These are phyloP conservation scores for Sphagnum contortum DNA, from an alignment of 225 moss, liverwort and hornwort genomes.

Conservation along the genomic window DNA sequence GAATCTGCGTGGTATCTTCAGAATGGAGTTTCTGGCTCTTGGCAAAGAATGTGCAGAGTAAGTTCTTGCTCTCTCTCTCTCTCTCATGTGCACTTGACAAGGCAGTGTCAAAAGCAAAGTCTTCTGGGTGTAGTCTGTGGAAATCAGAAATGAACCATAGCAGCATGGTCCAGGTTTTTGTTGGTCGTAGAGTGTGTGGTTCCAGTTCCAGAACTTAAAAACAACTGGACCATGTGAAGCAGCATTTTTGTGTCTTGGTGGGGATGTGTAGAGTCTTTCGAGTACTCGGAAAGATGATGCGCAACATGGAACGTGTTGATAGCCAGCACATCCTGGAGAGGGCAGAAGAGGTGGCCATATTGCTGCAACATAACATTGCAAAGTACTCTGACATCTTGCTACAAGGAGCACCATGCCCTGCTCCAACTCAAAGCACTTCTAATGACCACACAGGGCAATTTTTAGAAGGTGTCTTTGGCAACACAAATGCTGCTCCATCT, in stretches of 20 bases:
- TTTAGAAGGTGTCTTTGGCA: slow-evolving; percentile 12
- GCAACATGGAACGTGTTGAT: slow-evolving; percentile 43
- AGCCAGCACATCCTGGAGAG: slow-evolving; percentile 35
- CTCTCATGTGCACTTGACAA: too few relatives aligned
- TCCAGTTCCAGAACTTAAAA: too few relatives aligned
- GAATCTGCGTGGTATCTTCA: slow-evolving; percentile 38
- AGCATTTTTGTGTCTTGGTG: too few relatives aligned
- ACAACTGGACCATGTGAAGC: too few relatives aligned
- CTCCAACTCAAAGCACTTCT: slow-evolving; percentile 4
- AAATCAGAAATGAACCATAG: too few relatives aligned
- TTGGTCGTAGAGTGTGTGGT: too few relatives aligned
- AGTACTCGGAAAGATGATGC: slow-evolving; percentile 33
- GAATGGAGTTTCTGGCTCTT: slow-evolving; percentile 49
- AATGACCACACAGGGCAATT: slow-evolving; percentile 6
- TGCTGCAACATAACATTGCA: slow-evolving; percentile 76
- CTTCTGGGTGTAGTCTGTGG: too few relatives aligned
- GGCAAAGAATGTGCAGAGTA: slow-evolving; percentile 66
- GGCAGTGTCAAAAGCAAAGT: too few relatives aligned
- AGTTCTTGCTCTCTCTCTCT: slow-evolving; percentile 4
- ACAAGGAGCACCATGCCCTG: slow-evolving; percentile 5
- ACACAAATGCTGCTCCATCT: slow-evolving; percentile 3
- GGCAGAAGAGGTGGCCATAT: slow-evolving; percentile 62
- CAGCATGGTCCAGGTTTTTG: too few relatives aligned
- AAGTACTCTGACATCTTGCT: slow-evolving; percentile 28
- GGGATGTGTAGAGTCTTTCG: slow-evolving; percentile 36